Evolutionary conservation across 495 filamentous ascomycete species (phyloP).

Genomic region (Aspergillus nanangensis): DNA sequence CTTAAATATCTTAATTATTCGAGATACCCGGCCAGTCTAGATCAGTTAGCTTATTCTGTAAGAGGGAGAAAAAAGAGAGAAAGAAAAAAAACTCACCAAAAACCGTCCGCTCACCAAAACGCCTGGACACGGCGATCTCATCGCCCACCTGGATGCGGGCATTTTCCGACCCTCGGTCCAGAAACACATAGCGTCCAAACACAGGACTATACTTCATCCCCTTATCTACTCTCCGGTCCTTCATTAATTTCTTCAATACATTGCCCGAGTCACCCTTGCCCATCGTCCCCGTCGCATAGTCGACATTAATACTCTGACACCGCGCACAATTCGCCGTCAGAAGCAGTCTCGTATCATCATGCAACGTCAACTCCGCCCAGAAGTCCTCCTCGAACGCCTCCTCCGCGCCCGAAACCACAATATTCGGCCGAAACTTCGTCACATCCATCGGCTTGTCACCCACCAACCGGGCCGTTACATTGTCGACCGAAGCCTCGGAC

Average conservation of each 20-base stretch:
- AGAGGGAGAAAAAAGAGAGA: background rate
- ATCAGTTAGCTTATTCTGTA: no score
- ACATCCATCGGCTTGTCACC: constrained; percentile 58
- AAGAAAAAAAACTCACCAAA: constrained; percentile 49
- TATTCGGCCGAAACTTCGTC: constrained; percentile 81
- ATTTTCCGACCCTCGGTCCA: constrained; percentile 30
- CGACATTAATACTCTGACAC: constrained; percentile 76
- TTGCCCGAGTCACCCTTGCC: constrained; percentile 59
- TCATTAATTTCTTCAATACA: constrained; percentile 72
- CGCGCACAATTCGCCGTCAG: constrained; percentile 78
- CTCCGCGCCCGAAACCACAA: constrained; percentile 62
- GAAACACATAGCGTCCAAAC: constrained; percentile 79
- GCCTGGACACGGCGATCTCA: constrained; percentile 56
- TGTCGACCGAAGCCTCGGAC: constrained; percentile 61
- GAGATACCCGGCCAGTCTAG: background rate
- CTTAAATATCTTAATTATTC: background rate
- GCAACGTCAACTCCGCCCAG: constrained; percentile 64
- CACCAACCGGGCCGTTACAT: constrained; percentile 59
- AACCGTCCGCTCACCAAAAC: constrained; percentile 53
- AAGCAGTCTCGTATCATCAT: constrained; percentile 35
- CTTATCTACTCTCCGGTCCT: constrained; percentile 70
- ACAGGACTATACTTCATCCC: constrained; percentile 73
- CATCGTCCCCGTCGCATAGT: constrained; percentile 69
- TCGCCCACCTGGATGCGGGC: constrained; percentile 61
- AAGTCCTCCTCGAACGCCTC: constrained; percentile 78